Percentiles rank a stretch among this genome's conserved stretches.
Conservation (phyloP, 805 yeast species). For the Hanseniaspora nectarophila region DNA sequence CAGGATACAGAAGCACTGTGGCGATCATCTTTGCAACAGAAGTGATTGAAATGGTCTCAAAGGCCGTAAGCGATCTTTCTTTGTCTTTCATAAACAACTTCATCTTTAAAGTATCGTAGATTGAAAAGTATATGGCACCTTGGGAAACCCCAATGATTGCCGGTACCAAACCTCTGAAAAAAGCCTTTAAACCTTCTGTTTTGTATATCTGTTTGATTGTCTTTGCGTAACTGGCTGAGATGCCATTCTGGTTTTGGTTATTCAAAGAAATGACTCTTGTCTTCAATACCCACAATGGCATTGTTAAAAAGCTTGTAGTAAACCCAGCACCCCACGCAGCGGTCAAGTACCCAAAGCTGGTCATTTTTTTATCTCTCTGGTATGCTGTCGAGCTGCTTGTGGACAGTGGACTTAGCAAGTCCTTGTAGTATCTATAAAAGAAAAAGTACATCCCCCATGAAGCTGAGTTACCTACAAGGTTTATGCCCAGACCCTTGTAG, state of each 20-base stretch:
- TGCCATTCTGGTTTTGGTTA: slow-evolving; percentile 15
- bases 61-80: slow-evolving; percentile 32
- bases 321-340: slow-evolving; percentile 64
- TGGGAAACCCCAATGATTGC: slow-evolving; percentile 75
- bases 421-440: slow-evolving; percentile 39
- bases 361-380: slow-evolving; percentile 28
- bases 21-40: slow-evolving; percentile 58
- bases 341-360: slow-evolving; percentile 37
- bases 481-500: slow-evolving; percentile 73
- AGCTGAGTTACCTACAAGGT: slow-evolving; percentile 66
- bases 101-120: slow-evolving; percentile 67
- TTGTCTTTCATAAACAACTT: slow-evolving; percentile 21
- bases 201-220: slow-evolving; percentile 32
- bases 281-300: slow-evolving; percentile 92
- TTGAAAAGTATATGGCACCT: slow-evolving; percentile 75
- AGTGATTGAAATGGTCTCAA: slow-evolving; percentile 54
- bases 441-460: slow-evolving; percentile 88
- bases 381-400: slow-evolving; percentile 12
- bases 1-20: slow-evolving; percentile 62
- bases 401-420: background rate
- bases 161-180: slow-evolving; percentile 66
- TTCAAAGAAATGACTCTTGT: slow-evolving; percentile 64
- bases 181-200: slow-evolving; percentile 48
- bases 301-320: slow-evolving; percentile 63
- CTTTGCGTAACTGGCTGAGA: slow-evolving; percentile 18